These are phyloP conservation scores for Xylaria sp. DNA, from an alignment of 2,329 filamentous ascomycete species.

Conservation along the genomic window DNA sequence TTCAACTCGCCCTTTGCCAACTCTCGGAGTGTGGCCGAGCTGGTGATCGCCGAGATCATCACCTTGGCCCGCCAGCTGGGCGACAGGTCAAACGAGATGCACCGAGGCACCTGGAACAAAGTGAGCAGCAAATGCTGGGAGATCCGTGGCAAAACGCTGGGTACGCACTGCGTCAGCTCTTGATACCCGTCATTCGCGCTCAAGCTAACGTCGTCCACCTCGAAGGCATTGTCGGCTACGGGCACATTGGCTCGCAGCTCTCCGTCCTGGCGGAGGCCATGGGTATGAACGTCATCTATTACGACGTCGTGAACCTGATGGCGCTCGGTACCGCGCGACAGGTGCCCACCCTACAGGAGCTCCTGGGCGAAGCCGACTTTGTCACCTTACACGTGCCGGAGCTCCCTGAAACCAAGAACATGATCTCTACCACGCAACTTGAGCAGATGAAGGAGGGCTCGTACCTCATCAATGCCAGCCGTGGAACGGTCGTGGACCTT, in stretches of 20 bases:
- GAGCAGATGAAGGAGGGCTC: constrained; percentile 88
- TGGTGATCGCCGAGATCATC: constrained; percentile 95
- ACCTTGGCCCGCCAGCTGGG: constrained; percentile 86
- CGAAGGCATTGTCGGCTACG: constrained; percentile 87
- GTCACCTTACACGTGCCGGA: constrained; percentile 95
- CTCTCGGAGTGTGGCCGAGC: constrained; percentile 92
- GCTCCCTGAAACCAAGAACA: constrained; percentile 85
- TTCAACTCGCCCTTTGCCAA: constrained; percentile 99
- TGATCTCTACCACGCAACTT: constrained; percentile 82
- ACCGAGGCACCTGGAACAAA: constrained; percentile 96
- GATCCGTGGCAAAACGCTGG: constrained; percentile 94
- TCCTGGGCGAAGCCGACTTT: constrained; percentile 84
- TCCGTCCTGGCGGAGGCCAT: constrained; percentile 95
- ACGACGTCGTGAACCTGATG: constrained; percentile 94
- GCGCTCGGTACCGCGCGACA: constrained; percentile 85
- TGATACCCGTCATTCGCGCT: not conserved
- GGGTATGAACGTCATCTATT: constrained; percentile 98
- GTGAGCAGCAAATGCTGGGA: constrained; percentile 97
- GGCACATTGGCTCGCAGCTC: constrained; percentile 94
- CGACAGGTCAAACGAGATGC: constrained; percentile 92
- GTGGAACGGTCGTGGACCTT: constrained; percentile 93
- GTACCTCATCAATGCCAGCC: constrained; percentile 95
- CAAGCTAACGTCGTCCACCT: constrained; percentile 10
- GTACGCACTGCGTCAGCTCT: constrained; percentile 44
- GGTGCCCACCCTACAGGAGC: constrained; percentile 73